Conservation (phyloP, 805 yeast genomes). For the Sugiyamaella floridensis region DNA sequence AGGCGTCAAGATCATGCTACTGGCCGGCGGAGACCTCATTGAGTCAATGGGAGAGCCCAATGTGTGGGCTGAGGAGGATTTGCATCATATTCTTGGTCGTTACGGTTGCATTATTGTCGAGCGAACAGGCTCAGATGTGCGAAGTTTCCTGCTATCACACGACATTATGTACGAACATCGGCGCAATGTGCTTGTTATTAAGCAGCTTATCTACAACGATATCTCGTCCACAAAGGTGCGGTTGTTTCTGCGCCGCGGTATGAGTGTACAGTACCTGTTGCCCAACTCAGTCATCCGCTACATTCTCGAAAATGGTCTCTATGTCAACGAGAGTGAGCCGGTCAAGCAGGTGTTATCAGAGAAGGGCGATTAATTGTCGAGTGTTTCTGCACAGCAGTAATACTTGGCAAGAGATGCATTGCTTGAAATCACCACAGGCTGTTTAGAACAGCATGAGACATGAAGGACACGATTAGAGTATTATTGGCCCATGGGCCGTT, state of each 20-base stretch:
- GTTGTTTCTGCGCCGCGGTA: conserved; percentile 83
- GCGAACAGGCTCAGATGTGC: conserved; percentile 92
- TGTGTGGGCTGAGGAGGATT: conserved; percentile 95
- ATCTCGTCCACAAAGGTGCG: conserved; percentile 93
- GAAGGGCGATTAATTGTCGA: conserved; percentile 18
- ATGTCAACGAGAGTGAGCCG: conserved; percentile 82
- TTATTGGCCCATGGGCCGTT: too few relatives aligned
- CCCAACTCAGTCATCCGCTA: conserved; percentile 94
- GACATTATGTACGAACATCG: conserved; percentile 97
- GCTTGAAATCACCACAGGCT: too few relatives aligned
- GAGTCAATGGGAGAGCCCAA: conserved; percentile 99
- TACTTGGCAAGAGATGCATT: not conserved
- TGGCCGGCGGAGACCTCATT: conserved; percentile 96
- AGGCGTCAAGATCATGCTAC: conserved; percentile 89
- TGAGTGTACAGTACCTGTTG: conserved; percentile 90
- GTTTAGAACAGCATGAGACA: too few relatives aligned
- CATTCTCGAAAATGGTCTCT: conserved; percentile 85
- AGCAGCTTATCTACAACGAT: conserved; percentile 93
- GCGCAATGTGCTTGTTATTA: conserved; percentile 84
- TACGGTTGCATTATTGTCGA: conserved; percentile 96
- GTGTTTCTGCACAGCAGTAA: conserved; percentile 16
- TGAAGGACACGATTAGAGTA: too few relatives aligned
- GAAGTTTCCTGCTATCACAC: conserved; percentile 84
- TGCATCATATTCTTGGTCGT: conserved; percentile 90
- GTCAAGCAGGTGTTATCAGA: conserved; percentile 67